Base-by-base conservation (phyloP, 139 green algal species). In the Pseudopediastrum boryanum region DNA sequence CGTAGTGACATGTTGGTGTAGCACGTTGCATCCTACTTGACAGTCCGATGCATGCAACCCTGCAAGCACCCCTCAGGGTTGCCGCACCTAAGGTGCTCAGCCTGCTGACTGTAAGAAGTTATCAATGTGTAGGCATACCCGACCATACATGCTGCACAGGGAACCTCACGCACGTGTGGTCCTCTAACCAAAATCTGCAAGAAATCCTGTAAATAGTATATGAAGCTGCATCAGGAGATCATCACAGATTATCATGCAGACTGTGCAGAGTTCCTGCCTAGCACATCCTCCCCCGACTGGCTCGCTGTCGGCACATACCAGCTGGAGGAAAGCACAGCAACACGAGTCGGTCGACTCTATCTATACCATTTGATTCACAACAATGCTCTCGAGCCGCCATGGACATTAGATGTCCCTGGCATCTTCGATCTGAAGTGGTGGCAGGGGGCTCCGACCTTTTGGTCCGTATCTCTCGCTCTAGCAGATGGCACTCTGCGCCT, bases 261-360 rank as follows among this genome's bases (percentile, higher is more conserved):
- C 46, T 74, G 71, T 48, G 71, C 82, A 0, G 83, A 91, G 71
- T 91, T 84, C 68, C 87, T 83, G 65, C 78, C 70, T 2, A 12
- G 31, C 4, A 33, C 58, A 1, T 66, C 61, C 2, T 38, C 59
- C 6, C 29, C 48, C 2, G 2, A 78, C 16, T 33, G 71, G 36
- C 82, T 95, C 4, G 90, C 90, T 23, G 84, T 86, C 0, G 90
- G 88, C 38, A 95, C 88, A 0, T 95, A 95, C 75, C 83, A 95
- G 59, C 79, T 95, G 10, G 61, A 94, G 33, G 90, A 94, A 46
- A 61, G 73, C 2, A 87, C 33, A 3, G 56, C 82, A 19, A 8
- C 36, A 42, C 84, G 90, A 3, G 41, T 84, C 9, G 90, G 90
- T 16, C 70, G 58, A 23, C 69, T 92, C 16, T 84, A 90, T 71